Evolutionary conservation across 345 rosid genomes (phyloP).

Genomic region (Cochlearia excelsa): DNA sequence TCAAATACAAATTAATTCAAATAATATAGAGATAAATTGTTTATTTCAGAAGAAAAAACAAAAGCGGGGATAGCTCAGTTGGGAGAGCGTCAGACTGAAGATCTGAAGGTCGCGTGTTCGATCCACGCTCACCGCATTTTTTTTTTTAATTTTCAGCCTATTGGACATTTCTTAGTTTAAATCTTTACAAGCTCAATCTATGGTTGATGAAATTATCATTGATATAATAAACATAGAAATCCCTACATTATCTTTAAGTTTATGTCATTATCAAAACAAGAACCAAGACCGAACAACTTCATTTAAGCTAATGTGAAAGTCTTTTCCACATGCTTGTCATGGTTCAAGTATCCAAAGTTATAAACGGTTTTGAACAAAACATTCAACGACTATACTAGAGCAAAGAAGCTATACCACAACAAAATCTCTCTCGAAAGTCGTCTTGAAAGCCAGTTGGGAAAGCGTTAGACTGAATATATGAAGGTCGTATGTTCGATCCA

Average conservation of each 20-base stretch:
- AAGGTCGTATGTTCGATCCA: no score
- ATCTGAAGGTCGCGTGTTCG: constrained; percentile 99
- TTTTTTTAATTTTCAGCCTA: background rate
- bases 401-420: no score
- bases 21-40: no score
- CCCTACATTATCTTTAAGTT: constrained; percentile 72
- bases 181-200: constrained; percentile 56
- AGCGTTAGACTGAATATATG: no score
- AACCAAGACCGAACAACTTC: constrained; percentile 65
- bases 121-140: constrained; percentile 82
- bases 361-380: constrained; percentile 84
- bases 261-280: constrained; percentile 55
- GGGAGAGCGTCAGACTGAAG: constrained; percentile 99
- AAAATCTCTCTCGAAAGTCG: no score
- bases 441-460: no score
- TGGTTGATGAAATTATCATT: constrained; percentile 57
- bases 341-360: constrained; percentile 71
- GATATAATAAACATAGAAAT: constrained; percentile 68
- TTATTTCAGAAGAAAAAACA: constrained; percentile 1
- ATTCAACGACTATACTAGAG: constrained; percentile 52
- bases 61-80: constrained; percentile 67
- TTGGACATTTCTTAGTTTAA: no score
- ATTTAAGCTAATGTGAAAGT: constrained; percentile 90
- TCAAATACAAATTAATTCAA: no score
- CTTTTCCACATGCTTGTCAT: constrained; percentile 65